phyloP scores from a whole-genome alignment of 1,284 basidiomycete species.

The Leccinum pachyderme region DNA sequence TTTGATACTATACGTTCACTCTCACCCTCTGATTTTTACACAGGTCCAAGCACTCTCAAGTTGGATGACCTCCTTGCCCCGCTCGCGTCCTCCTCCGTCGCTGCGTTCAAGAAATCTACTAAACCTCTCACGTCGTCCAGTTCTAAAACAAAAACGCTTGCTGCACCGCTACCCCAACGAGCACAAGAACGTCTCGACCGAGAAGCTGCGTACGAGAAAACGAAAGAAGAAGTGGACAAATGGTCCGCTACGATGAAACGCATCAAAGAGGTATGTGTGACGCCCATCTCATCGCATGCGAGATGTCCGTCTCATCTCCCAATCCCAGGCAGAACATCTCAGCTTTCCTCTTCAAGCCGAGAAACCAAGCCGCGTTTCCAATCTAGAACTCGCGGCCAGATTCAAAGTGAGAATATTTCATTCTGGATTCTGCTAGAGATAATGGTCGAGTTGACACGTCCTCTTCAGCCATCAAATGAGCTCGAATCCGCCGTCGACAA shows the following conservation, averaged over 20 bases:
- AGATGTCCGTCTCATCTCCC: not conserved
- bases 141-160: constrained; percentile 53
- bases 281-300: too few species aligned
- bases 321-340: constrained; percentile 77
- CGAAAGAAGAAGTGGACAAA: constrained; percentile 89
- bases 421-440: not conserved
- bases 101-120: constrained; percentile 67
- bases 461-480: constrained; percentile 48
- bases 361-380: constrained; percentile 59
- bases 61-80: constrained; percentile 78
- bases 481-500: constrained; percentile 78
- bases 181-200: constrained; percentile 90
- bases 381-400: constrained; percentile 74
- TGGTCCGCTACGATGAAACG: constrained; percentile 92
- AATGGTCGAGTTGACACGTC: not conserved
- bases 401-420: constrained; percentile 59
- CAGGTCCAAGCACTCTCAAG: constrained; percentile 54
- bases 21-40: constrained; percentile 1
- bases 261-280: constrained; percentile 65
- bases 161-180: constrained; percentile 85
- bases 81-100: constrained; percentile 57
- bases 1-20: constrained; percentile 1
- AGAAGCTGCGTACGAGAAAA: constrained; percentile 92
- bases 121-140: constrained; percentile 49
- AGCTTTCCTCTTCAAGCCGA: constrained; percentile 87